Evolutionary conservation across 768 basidiomycete genomes (phyloP).

Genomic region (Lentinula guzmanii): DNA sequence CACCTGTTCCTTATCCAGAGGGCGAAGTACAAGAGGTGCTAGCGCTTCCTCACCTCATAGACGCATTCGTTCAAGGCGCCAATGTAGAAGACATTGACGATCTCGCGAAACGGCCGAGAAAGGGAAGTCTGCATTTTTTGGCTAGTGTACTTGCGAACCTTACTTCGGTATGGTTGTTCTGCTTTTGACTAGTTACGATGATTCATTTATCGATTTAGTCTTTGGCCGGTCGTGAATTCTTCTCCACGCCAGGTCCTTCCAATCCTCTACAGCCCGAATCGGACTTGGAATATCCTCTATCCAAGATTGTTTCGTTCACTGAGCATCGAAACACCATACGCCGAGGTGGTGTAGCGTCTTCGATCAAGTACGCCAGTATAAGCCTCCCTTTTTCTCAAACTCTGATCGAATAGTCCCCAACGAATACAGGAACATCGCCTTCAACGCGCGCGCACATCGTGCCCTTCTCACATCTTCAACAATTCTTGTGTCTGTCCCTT

Average conservation of each 20-base stretch:
- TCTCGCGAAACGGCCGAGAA: constrained; percentile 45
- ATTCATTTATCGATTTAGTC: constrained; percentile 35
- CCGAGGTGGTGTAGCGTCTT: constrained; percentile 79
- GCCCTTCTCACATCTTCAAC: constrained; percentile 68
- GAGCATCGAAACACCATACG: constrained; percentile 86
- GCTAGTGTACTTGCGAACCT: constrained; percentile 94
- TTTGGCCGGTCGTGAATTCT: constrained; percentile 71
- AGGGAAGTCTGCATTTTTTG: constrained; percentile 85
- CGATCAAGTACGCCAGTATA: constrained; percentile 61
- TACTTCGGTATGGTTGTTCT: constrained; percentile 51
- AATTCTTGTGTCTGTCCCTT: constrained; percentile 45
- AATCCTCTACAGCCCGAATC: constrained; percentile 38
- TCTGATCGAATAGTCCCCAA: not conserved
- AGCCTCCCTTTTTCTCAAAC: not conserved
- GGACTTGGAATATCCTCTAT: constrained; percentile 70
- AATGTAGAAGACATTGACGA: constrained; percentile 44
- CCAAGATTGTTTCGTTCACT: constrained; percentile 80
- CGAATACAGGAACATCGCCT: constrained; percentile 66
- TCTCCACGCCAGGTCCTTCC: constrained; percentile 60
- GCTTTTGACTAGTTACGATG: no score
- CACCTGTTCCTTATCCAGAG: constrained; percentile 66
- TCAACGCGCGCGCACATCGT: constrained; percentile 60
- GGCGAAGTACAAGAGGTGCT: constrained; percentile 45
- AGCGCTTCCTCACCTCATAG: constrained; percentile 79
- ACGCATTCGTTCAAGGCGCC: constrained; percentile 81